Evolutionary conservation across 371 early-diverging fungal species (phyloP), one percentile per base, ranked within the genome.

Genomic region (Zopfochytrium polystomum): DNA sequence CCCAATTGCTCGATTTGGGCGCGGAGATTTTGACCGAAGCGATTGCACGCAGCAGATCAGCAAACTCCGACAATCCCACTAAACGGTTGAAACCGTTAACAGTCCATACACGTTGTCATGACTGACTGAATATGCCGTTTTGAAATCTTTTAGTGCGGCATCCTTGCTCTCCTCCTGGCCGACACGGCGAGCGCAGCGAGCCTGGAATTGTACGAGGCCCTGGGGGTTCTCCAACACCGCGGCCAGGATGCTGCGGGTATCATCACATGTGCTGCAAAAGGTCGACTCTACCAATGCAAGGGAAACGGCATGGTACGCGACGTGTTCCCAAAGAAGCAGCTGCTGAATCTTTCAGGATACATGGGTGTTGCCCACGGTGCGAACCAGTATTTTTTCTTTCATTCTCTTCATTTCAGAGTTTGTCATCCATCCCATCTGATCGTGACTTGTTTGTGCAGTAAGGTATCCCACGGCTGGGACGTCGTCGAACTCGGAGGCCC

Each of bases 241-340:
- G 98, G 98, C 46, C 98, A 97, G 87, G 98, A 97, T 80, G 96
- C 98, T 27, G 96, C 98, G 18, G 98, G 98, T 55, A 95, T 97
- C 62, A 86, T 96, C 34, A 97, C 98, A n/a, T 95, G 93, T 72
- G 96, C 91, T 29, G 77, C 84, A 46, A 89, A 92, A 72, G 98
- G 98, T 51, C 88, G 96, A 35, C 82, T 97, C 58, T 94, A 89
- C 79, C 98, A 97, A 76, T 90, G 93, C 80, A 97, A 97, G 76
- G 95, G 91, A 59, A 97, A 92, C 70, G 98, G 98, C 57, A 91
- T 97, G 95, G 96, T 95, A 29, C 85, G 92, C 54, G 96, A 97
- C 69, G 95, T 96, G 22, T 96, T 97, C 71, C 84, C 86, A 32
- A 85, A 85, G 35, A 68, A 80, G 55, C 86, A 91, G 64, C 78